A percentile compares a stretch with the other conserved stretches of the same genome.
Conservation (phyloP, 179 eudicot species). For the Silene coronaria region DNA sequence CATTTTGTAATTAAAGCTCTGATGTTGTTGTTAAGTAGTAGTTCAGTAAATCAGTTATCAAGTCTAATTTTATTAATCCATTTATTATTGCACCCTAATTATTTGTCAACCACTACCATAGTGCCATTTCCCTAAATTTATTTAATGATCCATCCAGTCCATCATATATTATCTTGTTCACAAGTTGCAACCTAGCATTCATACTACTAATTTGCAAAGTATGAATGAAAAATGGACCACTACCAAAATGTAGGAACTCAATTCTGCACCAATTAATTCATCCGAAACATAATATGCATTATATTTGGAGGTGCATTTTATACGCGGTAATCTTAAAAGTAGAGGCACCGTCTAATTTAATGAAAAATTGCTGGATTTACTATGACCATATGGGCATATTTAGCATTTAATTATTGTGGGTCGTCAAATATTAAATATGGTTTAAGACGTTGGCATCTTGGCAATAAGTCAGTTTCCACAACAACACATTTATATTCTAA, state of each 20-base stretch:
- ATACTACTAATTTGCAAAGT: neutral
- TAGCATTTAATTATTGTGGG: conserved; percentile 11
- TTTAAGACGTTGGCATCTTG: neutral
- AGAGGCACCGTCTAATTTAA: conserved; percentile 18
- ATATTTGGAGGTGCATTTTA: neutral
- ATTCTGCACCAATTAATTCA: neutral
- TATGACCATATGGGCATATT: neutral
- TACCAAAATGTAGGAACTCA: neutral
- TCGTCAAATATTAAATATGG: neutral
- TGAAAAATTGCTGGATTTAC: neutral
- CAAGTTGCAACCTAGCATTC: no score
- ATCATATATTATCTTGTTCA: neutral
- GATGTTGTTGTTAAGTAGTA: no score
- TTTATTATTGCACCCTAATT: no score
- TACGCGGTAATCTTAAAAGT: neutral
- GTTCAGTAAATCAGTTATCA: no score
- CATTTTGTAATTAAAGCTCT: no score
- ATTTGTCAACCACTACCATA: no score
- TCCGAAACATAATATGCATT: neutral
- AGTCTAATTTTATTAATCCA: no score
- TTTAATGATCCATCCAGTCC: no score
- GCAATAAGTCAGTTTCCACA: neutral
- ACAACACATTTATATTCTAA: no score
- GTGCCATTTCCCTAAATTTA: no score
- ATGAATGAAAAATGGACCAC: neutral